A percentile compares a stretch with the other conserved stretches of the same genome.
phyloP scores from a whole-genome alignment of 805 yeast species.

The Scheffersomyces amazonensis region DNA sequence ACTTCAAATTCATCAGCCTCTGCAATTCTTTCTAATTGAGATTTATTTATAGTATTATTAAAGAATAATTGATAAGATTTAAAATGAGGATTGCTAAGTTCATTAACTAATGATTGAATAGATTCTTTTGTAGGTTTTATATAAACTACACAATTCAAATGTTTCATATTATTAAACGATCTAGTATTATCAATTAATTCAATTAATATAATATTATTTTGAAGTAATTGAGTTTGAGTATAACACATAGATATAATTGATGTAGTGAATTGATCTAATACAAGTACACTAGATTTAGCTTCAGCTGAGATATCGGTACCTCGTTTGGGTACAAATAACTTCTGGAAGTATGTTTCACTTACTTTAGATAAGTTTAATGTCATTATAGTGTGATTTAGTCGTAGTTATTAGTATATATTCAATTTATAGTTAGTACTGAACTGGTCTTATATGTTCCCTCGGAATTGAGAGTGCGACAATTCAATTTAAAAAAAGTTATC shows the following conservation, averaged over 20 bases:
- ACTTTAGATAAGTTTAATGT: constrained; percentile 25
- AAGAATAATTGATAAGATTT: constrained; percentile 74
- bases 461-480: too few species aligned
- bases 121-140: constrained; percentile 70
- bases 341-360: constrained; percentile 27
- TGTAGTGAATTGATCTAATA: constrained; percentile 79
- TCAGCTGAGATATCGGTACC: constrained; percentile 3
- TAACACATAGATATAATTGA: constrained; percentile 83
- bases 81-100: constrained; percentile 76
- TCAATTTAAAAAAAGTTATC: too few species aligned
- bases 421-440: too few species aligned
- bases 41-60: constrained; percentile 71
- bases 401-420: too few species aligned
- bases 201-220: constrained; percentile 80
- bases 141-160: constrained; percentile 77
- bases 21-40: constrained; percentile 81
- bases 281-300: constrained; percentile 60
- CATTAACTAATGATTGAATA: constrained; percentile 57
- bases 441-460: too few species aligned
- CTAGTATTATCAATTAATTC: constrained; percentile 59
- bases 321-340: constrained; percentile 19
- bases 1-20: constrained; percentile 87
- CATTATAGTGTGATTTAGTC: too few species aligned
- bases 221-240: constrained; percentile 80
- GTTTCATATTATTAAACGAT: constrained; percentile 58